Conservation (phyloP, 768 basidiomycete species). For the Leccinum aurantiacum region DNA sequence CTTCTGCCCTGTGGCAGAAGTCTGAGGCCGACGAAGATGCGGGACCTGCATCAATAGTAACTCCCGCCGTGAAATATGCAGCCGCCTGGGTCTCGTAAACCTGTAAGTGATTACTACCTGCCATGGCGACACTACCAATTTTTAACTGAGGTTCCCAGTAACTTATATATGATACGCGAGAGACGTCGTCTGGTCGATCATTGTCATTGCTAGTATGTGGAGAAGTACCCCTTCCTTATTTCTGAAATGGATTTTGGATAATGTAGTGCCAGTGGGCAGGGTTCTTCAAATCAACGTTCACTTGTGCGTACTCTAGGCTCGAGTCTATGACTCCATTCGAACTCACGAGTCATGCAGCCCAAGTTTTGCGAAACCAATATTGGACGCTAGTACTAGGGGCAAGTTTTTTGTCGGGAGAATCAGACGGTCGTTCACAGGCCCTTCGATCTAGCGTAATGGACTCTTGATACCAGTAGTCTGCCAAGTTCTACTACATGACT, state of each 20-base stretch:
- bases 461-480: neutral
- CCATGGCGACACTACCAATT: neutral
- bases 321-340: neutral
- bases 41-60: neutral
- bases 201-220: neutral
- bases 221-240: neutral
- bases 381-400: neutral
- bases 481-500: neutral
- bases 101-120: neutral
- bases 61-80: neutral
- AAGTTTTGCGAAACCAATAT: neutral
- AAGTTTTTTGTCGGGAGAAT: too few species aligned
- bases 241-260: neutral
- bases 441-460: neutral
- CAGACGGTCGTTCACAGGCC: neutral
- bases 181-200: neutral
- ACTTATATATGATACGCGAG: neutral
- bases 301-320: neutral
- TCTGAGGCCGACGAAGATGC: neutral
- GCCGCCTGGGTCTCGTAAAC: neutral
- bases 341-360: neutral
- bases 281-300: neutral
- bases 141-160: neutral
- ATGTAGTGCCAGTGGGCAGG: too few species aligned
- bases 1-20: conserved; percentile 19